A percentile compares a stretch with the other conserved stretches of the same genome.
These are phyloP conservation scores for Aspergillus novofumigatus DNA, from an alignment of 2,329 filamentous ascomycete genomes.

Conservation along the genomic window DNA sequence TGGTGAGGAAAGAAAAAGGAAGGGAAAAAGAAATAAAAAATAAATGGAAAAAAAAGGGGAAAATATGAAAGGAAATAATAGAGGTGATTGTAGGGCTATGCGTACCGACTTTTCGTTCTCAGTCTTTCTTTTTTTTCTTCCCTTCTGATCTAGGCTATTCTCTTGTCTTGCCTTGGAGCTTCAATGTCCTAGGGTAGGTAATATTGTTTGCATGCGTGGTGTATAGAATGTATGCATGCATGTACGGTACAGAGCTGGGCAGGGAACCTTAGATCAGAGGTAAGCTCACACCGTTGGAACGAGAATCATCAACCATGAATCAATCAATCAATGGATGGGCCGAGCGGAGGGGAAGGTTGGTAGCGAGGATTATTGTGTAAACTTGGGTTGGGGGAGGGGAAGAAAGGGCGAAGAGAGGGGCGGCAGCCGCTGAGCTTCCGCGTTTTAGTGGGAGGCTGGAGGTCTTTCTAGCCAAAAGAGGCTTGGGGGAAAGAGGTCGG, in stretches of 20 bases:
- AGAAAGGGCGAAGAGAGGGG: background rate
- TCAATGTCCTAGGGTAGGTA: background rate
- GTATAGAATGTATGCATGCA: background rate
- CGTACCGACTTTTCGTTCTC: background rate
- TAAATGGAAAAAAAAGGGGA: background rate
- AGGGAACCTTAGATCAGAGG: slow-evolving; percentile 9
- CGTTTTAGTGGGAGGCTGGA: slow-evolving; percentile 21
- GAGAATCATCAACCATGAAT: slow-evolving; percentile 3
- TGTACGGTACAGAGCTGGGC: slow-evolving; percentile 2
- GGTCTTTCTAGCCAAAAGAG: background rate
- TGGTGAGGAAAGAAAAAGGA: slow-evolving; percentile 16
- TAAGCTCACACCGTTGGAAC: slow-evolving; percentile 10
- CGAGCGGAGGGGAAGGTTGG: slow-evolving; percentile 8
- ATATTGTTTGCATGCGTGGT: background rate
- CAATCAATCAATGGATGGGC: slow-evolving; percentile 5
- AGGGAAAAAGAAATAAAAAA: slow-evolving; percentile 5
- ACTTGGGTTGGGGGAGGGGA: slow-evolving; percentile 18
- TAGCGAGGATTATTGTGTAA: slow-evolving; percentile 15
- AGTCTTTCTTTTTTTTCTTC: background rate
- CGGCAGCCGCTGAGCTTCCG: slow-evolving; percentile 16
- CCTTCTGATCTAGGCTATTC: background rate
- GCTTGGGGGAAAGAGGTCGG: background rate
- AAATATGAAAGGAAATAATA: background rate
- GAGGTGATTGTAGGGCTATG: background rate
- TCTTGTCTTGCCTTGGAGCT: background rate